Evolutionary conservation across 371 early-diverging fungal genomes (phyloP).

Genomic region (Syncephalis fuscata): DNA sequence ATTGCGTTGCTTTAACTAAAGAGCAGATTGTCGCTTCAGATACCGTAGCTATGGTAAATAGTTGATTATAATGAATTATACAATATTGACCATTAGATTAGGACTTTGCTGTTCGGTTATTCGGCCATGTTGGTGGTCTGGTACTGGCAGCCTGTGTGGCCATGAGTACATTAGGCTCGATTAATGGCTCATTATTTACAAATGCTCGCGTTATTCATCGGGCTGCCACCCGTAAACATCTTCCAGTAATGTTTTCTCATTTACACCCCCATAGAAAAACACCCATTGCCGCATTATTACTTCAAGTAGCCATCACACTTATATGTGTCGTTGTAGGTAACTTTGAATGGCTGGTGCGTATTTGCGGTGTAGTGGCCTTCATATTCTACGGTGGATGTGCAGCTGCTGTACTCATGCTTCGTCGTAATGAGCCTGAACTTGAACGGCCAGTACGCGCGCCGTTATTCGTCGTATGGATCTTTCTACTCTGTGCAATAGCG

Average conservation of each 20-base stretch:
- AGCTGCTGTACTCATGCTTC: too few species aligned
- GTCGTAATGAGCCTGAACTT: too few species aligned
- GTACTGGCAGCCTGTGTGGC: constrained; percentile 58
- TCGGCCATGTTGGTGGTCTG: constrained; percentile 52
- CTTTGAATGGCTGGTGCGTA: constrained; percentile 49
- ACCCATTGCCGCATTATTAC: constrained; percentile 42
- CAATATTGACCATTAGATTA: background rate
- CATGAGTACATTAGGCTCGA: constrained; percentile 59
- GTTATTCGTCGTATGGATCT: too few species aligned
- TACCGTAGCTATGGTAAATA: constrained; percentile 29
- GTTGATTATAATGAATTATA: too few species aligned
- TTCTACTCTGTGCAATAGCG: too few species aligned
- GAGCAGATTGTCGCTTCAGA: constrained; percentile 47
- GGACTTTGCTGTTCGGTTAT: constrained; percentile 56
- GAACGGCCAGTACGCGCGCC: too few species aligned
- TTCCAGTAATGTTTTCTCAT: constrained; percentile 49
- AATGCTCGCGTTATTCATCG: constrained; percentile 57
- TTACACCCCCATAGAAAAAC: constrained; percentile 37
- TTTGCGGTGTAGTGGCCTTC: constrained; percentile 62
- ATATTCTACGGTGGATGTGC: constrained; percentile 23
- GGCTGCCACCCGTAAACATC: constrained; percentile 48
- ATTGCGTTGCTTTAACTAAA: constrained; percentile 57
- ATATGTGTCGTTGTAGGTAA: constrained; percentile 47
- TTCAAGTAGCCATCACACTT: constrained; percentile 40
- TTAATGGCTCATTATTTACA: constrained; percentile 56